These are phyloP conservation scores for Striga asiatica DNA, from an alignment of 257 asterid genomes.

Conservation along the genomic window DNA sequence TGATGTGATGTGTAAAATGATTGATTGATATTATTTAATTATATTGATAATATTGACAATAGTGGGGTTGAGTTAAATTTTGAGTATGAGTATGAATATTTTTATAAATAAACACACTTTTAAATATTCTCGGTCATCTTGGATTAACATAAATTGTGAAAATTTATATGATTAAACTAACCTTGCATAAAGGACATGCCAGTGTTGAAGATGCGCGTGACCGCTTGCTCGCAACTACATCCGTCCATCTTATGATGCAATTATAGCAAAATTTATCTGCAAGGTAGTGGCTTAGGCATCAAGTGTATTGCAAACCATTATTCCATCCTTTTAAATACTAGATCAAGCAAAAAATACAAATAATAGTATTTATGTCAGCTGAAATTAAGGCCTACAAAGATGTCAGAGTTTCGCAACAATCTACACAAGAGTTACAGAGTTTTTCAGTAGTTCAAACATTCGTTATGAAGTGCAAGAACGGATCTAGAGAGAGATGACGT, in stretches of 20 bases:
- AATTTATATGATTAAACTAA: constrained; percentile 17
- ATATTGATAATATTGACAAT: too few species aligned
- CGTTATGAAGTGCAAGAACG: too few species aligned
- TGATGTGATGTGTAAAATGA: not conserved
- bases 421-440: not conserved
- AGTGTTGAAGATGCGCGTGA: constrained; percentile 30
- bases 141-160: not conserved
- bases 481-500: too few species aligned
- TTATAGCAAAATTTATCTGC: constrained; percentile 72
- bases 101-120: too few species aligned
- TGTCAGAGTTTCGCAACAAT: not conserved
- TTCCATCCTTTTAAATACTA: too few species aligned
- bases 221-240: constrained; percentile 34
- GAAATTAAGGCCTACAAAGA: not conserved
- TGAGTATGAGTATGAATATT: too few species aligned
- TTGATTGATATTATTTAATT: too few species aligned
- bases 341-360: too few species aligned
- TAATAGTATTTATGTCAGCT: constrained; percentile 2
- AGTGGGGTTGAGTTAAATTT: too few species aligned
- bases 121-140: constrained; percentile 7
- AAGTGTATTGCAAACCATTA: not conserved
- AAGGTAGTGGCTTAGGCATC: constrained; percentile 15
- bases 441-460: too few species aligned
- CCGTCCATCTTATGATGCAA: constrained; percentile 59
- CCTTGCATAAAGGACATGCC: constrained; percentile 80